phyloP scores from a whole-genome alignment of 345 rosid genomes.

The Dipteronia dyeriana region DNA sequence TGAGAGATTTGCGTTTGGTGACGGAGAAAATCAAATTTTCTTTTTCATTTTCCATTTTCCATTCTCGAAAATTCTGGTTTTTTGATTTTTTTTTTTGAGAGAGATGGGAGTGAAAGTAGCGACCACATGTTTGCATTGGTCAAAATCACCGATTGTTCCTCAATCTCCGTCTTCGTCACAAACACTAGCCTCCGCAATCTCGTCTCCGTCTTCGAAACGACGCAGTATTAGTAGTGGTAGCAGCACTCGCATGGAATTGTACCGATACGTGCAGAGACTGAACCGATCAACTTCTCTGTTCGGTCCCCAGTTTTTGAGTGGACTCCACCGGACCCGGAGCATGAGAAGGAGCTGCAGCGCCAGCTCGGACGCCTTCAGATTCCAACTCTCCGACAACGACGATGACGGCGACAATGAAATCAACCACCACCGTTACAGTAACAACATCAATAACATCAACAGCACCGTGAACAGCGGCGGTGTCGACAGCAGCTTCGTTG shows the following conservation, averaged over 20 bases:
- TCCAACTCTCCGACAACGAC: slow-evolving; percentile 45
- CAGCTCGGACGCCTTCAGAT: slow-evolving; percentile 53
- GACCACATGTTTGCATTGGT: slow-evolving; percentile 56
- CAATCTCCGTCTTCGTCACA: slow-evolving; percentile 63
- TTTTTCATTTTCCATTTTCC: not conserved
- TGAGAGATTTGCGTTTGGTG: not conserved
- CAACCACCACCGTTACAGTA: not conserved
- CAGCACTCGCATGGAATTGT: slow-evolving; percentile 26
- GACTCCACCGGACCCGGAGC: slow-evolving; percentile 33
- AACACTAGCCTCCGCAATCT: slow-evolving; percentile 54
- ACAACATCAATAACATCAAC: not conserved
- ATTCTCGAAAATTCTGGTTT: not conserved
- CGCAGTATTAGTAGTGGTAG: slow-evolving; percentile 34
- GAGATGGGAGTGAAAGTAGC: slow-evolving; percentile 73
- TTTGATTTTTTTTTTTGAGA: not conserved
- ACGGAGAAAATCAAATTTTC: not conserved
- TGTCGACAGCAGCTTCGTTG: slow-evolving; percentile 7
- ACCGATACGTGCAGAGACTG: slow-evolving; percentile 40
- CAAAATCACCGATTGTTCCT: slow-evolving; percentile 45
- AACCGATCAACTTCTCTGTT: slow-evolving; percentile 48
- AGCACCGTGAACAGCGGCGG: slow-evolving; percentile 4
- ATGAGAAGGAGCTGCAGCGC: slow-evolving; percentile 59
- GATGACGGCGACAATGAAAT: slow-evolving; percentile 19
- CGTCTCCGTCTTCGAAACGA: slow-evolving; percentile 55
- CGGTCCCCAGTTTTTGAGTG: slow-evolving; percentile 36